phyloP scores from a whole-genome alignment of 1,284 basidiomycete species.

The Marasmius fiardii region DNA sequence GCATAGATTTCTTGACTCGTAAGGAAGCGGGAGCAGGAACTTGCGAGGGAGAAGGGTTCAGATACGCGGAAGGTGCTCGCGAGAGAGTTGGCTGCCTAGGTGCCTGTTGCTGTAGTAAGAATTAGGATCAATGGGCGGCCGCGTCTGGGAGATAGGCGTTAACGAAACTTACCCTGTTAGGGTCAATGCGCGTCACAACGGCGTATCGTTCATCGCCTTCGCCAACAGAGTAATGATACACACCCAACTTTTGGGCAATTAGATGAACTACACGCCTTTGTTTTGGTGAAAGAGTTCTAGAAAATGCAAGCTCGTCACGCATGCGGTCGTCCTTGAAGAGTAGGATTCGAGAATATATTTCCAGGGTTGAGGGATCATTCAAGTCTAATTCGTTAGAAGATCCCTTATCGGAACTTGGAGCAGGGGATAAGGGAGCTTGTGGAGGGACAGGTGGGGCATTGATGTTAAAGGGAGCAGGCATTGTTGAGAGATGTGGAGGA shows the following conservation, averaged over 20 bases:
- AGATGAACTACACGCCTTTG: conserved; percentile 94
- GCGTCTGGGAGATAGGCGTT: conserved; percentile 9
- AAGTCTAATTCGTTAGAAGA: conserved; percentile 80
- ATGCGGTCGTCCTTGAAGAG: conserved; percentile 98
- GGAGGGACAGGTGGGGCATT: conserved; percentile 37
- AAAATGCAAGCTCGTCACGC: conserved; percentile 97
- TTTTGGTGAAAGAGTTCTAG: conserved; percentile 77
- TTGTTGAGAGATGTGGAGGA: conserved; percentile 52
- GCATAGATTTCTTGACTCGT: conserved; percentile 95
- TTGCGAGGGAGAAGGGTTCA: conserved; percentile 51
- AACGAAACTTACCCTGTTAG: conserved; percentile 56
- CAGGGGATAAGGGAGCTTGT: conserved; percentile 48
- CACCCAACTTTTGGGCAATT: conserved; percentile 92
- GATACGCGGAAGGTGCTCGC: conserved; percentile 71
- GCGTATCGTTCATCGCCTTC: conserved; percentile 92
- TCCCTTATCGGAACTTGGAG: conserved; percentile 60
- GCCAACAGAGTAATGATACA: conserved; percentile 93
- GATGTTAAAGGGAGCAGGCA: conserved; percentile 60
- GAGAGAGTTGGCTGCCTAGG: conserved; percentile 53
- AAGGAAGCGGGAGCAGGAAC: conserved; percentile 49
- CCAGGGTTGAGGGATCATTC: conserved; percentile 92
- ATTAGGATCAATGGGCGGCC: background rate
- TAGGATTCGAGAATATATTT: conserved; percentile 95
- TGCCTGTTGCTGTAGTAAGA: conserved; percentile 33
- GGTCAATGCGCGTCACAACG: conserved; percentile 86